Percentiles rank a stretch among this genome's conserved stretches.
These are phyloP conservation scores for Diaporthe nobilis DNA, from an alignment of 2,329 filamentous ascomycete genomes.

Conservation along the genomic window DNA sequence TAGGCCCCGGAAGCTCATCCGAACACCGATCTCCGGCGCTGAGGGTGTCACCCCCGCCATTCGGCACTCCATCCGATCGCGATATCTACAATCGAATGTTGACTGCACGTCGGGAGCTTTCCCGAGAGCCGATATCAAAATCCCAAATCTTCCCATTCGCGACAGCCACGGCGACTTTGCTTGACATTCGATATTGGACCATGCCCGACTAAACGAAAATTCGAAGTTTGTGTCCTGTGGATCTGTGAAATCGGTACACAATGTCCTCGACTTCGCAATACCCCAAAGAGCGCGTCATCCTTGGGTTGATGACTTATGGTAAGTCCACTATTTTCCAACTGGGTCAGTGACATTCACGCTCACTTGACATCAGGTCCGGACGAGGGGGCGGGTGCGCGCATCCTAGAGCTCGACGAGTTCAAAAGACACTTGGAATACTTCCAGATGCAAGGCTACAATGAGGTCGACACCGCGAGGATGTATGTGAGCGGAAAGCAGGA, in stretches of 20 bases:
- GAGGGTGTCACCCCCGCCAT: not conserved
- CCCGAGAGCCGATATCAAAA: not conserved
- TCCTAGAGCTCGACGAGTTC: conserved; percentile 77
- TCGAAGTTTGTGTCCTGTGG: not conserved
- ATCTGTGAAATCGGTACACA: not conserved
- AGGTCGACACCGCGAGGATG: conserved; percentile 85
- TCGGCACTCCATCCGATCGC: not conserved
- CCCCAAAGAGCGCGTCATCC: conserved; percentile 10
- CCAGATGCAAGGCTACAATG: conserved; percentile 84
- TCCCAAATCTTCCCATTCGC: not conserved
- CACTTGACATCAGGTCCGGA: conserved; percentile 65
- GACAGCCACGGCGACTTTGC: not conserved
- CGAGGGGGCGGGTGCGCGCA: conserved; percentile 73
- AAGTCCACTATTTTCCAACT: not conserved
- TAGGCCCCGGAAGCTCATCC: not conserved
- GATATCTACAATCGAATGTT: not conserved
- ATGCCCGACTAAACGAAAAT: not conserved
- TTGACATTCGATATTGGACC: not conserved
- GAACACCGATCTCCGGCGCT: not conserved
- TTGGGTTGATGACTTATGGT: conserved; percentile 18
- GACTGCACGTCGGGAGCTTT: not conserved
- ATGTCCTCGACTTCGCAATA: not conserved
- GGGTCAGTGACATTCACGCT: not conserved
- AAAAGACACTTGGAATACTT: conserved; percentile 81
- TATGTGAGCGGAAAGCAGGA: conserved; percentile 84